These are phyloP conservation scores for Phytophthora aleatoria DNA, from an alignment of 352 stramenopile genomes.

Conservation along the genomic window DNA sequence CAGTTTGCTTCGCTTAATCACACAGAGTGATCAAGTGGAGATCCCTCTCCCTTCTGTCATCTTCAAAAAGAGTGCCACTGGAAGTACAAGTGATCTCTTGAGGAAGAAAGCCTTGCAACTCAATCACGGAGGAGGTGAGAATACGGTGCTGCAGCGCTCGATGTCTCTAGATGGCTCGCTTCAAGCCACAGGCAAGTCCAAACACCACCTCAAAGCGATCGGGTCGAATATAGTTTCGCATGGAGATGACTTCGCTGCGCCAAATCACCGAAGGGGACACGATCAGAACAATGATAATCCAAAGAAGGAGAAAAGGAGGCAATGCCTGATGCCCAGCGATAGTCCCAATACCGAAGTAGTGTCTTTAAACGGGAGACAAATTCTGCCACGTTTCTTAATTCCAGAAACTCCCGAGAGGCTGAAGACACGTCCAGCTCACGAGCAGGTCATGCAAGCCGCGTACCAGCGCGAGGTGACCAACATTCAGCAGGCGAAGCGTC, in stretches of 20 bases:
- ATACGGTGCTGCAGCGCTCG: constrained; percentile 17
- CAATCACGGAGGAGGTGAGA: not conserved
- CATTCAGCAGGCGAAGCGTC: constrained; percentile 25
- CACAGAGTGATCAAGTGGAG: constrained; percentile 14
- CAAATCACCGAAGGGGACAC: not conserved
- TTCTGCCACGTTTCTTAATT: constrained; percentile 61
- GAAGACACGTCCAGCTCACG: constrained; percentile 24
- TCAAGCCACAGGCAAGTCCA: not conserved
- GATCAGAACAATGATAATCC: not conserved
- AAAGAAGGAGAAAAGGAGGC: constrained; percentile 13
- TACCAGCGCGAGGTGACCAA: constrained; percentile 37
- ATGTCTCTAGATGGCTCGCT: constrained; percentile 24
- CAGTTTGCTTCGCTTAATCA: constrained; percentile 34
- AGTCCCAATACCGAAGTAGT: constrained; percentile 9
- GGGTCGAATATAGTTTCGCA: not conserved
- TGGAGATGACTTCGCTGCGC: not conserved
- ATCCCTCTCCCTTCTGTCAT: constrained; percentile 12
- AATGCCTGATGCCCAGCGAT: constrained; percentile 1
- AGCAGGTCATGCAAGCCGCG: constrained; percentile 36
- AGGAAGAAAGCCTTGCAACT: constrained; percentile 18
- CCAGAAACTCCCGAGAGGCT: constrained; percentile 29
- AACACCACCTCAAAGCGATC: constrained; percentile 10
- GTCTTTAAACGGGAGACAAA: constrained; percentile 18
- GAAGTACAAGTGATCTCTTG: not conserved
- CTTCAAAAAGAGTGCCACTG: constrained; percentile 13